Evolutionary conservation across 2,329 filamentous ascomycete species (phyloP).

Genomic region (Pseudogymnoascus verrucosus): DNA sequence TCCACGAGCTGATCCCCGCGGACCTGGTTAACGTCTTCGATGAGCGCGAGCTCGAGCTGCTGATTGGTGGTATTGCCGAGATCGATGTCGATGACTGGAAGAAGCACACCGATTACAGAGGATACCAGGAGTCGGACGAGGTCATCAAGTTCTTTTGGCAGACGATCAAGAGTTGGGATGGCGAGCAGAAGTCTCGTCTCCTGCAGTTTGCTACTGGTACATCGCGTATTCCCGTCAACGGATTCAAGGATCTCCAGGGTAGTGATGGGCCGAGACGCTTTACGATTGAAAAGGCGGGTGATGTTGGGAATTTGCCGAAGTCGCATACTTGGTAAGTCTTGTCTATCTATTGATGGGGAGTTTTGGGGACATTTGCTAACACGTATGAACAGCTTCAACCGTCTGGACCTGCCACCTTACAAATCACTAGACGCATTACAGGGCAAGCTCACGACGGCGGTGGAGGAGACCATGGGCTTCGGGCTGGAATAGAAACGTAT

Average conservation of each 20-base stretch:
- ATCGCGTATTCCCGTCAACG: conserved; percentile 95
- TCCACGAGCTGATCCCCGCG: conserved; percentile 93
- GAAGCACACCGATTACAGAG: conserved; percentile 98
- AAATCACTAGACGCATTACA: conserved; percentile 80
- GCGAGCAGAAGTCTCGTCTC: conserved; percentile 93
- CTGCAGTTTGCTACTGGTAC: conserved; percentile 97
- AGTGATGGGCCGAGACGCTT: conserved; percentile 92
- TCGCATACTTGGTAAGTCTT: conserved; percentile 86
- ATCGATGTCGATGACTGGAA: conserved; percentile 99
- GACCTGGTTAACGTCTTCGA: conserved; percentile 98
- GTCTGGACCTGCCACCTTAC: conserved; percentile 88
- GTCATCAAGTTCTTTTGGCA: conserved; percentile 99
- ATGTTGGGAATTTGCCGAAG: conserved; percentile 84
- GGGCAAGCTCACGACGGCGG: conserved; percentile 87
- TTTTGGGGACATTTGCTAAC: conserved; percentile 15
- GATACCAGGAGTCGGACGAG: conserved; percentile 95
- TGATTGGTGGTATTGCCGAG: conserved; percentile 98
- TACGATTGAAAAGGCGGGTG: conserved; percentile 96
- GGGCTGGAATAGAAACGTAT: conserved; percentile 72
- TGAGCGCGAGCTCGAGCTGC: conserved; percentile 88
- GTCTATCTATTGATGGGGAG: background rate
- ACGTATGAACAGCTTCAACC: conserved; percentile 68
- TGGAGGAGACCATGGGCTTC: conserved; percentile 98
- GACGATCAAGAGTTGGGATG: conserved; percentile 92
- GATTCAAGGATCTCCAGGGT: conserved; percentile 97